Evolutionary conservation across 2,329 filamentous ascomycete species (phyloP).

Genomic region (Colletotrichum salicis): DNA sequence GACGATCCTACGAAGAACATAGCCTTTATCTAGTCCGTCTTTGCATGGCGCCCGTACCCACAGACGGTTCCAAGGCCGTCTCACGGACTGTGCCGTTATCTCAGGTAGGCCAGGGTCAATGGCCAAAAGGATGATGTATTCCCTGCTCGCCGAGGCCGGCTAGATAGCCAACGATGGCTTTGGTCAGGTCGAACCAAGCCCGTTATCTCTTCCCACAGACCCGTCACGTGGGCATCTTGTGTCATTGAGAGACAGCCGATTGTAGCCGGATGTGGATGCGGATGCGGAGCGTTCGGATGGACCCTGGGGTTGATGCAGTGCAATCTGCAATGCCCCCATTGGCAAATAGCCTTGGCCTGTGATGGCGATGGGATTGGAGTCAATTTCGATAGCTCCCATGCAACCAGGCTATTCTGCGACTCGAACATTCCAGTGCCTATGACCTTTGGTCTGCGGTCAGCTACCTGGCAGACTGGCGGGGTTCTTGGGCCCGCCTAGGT

Average conservation of each 20-base stretch:
- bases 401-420: neutral
- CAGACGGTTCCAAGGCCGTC: neutral
- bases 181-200: neutral
- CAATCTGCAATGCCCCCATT: neutral
- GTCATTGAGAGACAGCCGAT: slow-evolving; percentile 5
- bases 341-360: neutral
- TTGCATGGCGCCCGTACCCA: neutral
- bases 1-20: neutral
- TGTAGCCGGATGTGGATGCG: slow-evolving; percentile 12
- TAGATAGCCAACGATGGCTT: slow-evolving; percentile 8
- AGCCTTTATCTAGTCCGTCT: neutral
- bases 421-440: neutral
- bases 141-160: neutral
- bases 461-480: neutral
- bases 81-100: neutral
- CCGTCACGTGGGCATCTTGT: slow-evolving; percentile 10
- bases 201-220: slow-evolving; percentile 1
- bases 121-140: slow-evolving; percentile 7
- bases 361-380: neutral
- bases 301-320: neutral
- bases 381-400: neutral
- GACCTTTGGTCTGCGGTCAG: neutral
- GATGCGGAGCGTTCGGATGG: slow-evolving; percentile 14
- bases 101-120: neutral
- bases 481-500: neutral